A percentile compares a stretch with the other conserved stretches of the same genome.
phyloP scores from a whole-genome alignment of 768 basidiomycete species.

The Aureoboletus auriporus region DNA sequence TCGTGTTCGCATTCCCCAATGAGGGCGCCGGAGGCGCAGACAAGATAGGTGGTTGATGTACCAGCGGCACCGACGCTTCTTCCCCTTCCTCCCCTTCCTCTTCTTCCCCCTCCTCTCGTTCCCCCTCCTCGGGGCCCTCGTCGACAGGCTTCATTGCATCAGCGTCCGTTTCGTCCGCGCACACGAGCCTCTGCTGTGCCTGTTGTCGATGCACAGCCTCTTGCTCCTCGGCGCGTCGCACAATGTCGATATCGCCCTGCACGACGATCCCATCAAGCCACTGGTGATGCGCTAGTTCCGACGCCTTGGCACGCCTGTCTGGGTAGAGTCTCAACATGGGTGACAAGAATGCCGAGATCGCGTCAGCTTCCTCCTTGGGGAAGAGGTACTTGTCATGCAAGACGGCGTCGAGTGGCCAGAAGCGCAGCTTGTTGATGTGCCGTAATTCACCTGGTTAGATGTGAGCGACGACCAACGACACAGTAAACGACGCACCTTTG shows the following conservation, averaged over 20 bases:
- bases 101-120: neutral
- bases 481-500: conserved; percentile 53
- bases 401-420: conserved; percentile 81
- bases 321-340: conserved; percentile 92
- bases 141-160: conserved; percentile 80
- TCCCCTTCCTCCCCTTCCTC: neutral
- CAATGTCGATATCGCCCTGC: conserved; percentile 86
- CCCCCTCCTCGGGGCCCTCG: conserved; percentile 27
- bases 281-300: conserved; percentile 79
- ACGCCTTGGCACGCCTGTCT: conserved; percentile 82
- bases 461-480: neutral
- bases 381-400: conserved; percentile 96
- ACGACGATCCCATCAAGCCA: conserved; percentile 87
- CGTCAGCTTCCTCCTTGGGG: conserved; percentile 74
- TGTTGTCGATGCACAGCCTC: conserved; percentile 31
- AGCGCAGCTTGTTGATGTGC: conserved; percentile 91
- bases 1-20: no score
- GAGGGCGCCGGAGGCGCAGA: conserved; percentile 27
- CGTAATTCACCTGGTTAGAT: conserved; percentile 65
- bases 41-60: conserved; percentile 29
- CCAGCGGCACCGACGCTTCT: neutral
- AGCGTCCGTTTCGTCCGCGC: conserved; percentile 27
- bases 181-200: conserved; percentile 9
- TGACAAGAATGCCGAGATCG: conserved; percentile 73
- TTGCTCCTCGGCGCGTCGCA: conserved; percentile 58